Conservation (phyloP, 768 basidiomycete genomes). For the Phlebiopsis gigantea region DNA sequence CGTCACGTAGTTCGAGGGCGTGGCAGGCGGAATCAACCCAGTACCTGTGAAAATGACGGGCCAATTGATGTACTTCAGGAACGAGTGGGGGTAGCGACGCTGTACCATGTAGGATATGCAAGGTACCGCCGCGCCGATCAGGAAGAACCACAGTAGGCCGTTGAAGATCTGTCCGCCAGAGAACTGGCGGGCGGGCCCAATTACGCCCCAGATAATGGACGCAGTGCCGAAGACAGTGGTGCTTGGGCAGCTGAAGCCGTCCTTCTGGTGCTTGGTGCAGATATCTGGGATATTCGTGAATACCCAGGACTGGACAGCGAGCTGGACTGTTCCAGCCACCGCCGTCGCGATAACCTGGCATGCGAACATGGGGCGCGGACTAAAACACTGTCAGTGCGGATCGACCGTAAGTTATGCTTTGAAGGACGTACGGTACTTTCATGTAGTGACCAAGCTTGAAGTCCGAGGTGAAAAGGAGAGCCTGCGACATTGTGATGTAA, state of each 20-base stretch:
- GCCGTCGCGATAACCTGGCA: constrained; percentile 55
- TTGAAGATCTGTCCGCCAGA: constrained; percentile 49
- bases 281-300: constrained; percentile 58
- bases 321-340: constrained; percentile 58
- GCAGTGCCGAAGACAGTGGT: constrained; percentile 36
- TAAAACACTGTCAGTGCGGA: constrained; percentile 44
- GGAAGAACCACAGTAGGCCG: too few species aligned
- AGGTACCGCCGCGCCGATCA: constrained; percentile 62
- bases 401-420: constrained; percentile 32
- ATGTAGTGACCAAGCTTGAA: constrained; percentile 71
- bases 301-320: constrained; percentile 57
- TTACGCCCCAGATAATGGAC: constrained; percentile 63
- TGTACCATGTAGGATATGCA: constrained; percentile 56
- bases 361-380: constrained; percentile 9
- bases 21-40: constrained; percentile 69
- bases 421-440: constrained; percentile 45
- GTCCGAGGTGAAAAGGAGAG: constrained; percentile 60
- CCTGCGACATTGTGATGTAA: constrained; percentile 60
- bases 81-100: constrained; percentile 57
- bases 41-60: constrained; percentile 63
- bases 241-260: constrained; percentile 60
- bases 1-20: constrained; percentile 75
- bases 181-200: constrained; percentile 58
- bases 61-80: constrained; percentile 43
- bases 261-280: constrained; percentile 44